Percentiles rank a stretch among this genome's conserved stretches.
Conservation (phyloP, 2,329 filamentous ascomycete genomes). For the Beauveria pseudobassiana region DNA sequence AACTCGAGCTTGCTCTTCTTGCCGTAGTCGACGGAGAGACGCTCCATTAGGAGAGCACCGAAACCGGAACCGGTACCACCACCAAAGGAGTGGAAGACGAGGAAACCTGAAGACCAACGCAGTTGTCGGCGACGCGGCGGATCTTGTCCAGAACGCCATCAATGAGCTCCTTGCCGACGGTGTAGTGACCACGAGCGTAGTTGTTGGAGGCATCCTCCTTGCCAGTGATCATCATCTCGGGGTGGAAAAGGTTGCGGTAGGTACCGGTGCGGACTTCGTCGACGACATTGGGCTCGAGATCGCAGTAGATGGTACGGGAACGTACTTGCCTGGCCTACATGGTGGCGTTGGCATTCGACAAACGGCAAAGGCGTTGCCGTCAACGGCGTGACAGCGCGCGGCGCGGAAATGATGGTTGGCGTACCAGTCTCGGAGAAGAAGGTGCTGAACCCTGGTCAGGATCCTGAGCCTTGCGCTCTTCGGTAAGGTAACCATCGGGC, state of each 20-base stretch:
- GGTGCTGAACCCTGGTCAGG: conserved; percentile 97
- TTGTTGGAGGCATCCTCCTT: conserved; percentile 99
- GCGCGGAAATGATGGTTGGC: conserved; percentile 5
- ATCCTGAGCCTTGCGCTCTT: conserved; percentile 90
- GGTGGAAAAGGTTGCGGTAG: conserved; percentile 96
- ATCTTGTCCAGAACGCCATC: conserved; percentile 98
- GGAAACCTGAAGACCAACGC: conserved; percentile 95
- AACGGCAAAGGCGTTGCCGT: not conserved
- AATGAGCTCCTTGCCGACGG: conserved; percentile 98
- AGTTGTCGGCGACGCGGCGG: conserved; percentile 95
- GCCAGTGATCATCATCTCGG: conserved; percentile 98
- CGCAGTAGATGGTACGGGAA: conserved; percentile 97
- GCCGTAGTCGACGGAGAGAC: conserved; percentile 96
- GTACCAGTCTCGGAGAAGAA: conserved; percentile 99
- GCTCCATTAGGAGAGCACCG: conserved; percentile 97
- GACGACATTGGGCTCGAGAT: conserved; percentile 99
- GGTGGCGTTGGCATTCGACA: conserved; percentile 16
- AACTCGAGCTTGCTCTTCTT: conserved; percentile 99
- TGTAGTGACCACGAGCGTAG: conserved; percentile 99
- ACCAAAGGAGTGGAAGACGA: conserved; percentile 99
- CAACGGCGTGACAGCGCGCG: not conserved
- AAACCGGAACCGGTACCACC: conserved; percentile 98
- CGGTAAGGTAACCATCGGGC: conserved; percentile 97
- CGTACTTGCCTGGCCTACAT: conserved; percentile 90
- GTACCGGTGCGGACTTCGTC: conserved; percentile 97